Percentiles rank a stretch among this genome's conserved stretches.
Evolutionary conservation across 148 eudicot genomes (phyloP).

Genomic region (Polygonum maritimum): DNA sequence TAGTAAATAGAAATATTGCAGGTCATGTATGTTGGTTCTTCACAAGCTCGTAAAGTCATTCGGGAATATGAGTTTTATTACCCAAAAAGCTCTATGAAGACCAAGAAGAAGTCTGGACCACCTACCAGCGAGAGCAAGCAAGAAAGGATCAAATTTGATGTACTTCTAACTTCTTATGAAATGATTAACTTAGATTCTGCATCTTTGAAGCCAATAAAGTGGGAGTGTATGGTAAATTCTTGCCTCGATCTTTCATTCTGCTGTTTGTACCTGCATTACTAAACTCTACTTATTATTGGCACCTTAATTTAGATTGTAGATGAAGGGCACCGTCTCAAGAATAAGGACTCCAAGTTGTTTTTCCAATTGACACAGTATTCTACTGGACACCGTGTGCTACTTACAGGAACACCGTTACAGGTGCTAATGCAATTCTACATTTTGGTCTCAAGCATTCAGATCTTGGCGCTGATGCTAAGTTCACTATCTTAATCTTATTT

Average conservation of each 20-base stretch:
- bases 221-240: constrained; percentile 84
- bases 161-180: constrained; percentile 89
- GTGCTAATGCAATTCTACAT: constrained; percentile 22
- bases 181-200: constrained; percentile 76
- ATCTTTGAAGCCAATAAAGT: constrained; percentile 78
- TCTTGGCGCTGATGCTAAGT: neutral
- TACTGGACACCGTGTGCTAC: constrained; percentile 72
- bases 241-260: neutral
- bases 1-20: constrained; percentile 23
- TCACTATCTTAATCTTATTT: constrained; percentile 3
- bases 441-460: neutral
- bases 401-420: constrained; percentile 99
- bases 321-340: constrained; percentile 98
- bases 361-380: constrained; percentile 65
- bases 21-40: constrained; percentile 96
- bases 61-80: constrained; percentile 84
- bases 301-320: constrained; percentile 67
- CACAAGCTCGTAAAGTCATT: constrained; percentile 70
- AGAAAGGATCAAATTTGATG: constrained; percentile 90
- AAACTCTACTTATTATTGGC: constrained; percentile 9
- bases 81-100: constrained; percentile 59
- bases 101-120: constrained; percentile 69
- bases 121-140: constrained; percentile 61
- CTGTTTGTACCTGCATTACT: neutral
- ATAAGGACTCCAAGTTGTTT: constrained; percentile 92